phyloP scores from a whole-genome alignment of 2,329 filamentous ascomycete genomes.

The Elsinoe australis region DNA sequence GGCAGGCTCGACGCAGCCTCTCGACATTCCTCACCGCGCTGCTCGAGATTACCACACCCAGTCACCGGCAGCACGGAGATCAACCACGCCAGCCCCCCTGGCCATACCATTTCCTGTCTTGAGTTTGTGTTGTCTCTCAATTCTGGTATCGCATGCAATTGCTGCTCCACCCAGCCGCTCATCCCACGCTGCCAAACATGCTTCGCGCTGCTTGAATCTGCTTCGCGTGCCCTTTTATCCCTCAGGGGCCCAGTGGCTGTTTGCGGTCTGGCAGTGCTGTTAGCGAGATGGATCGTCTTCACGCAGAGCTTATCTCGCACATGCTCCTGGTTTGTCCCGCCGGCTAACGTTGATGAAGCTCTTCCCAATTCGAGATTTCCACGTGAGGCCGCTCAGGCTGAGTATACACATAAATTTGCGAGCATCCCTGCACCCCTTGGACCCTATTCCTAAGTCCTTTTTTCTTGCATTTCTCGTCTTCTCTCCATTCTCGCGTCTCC shows the following conservation, averaged over 20 bases:
- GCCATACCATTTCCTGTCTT: too few relatives aligned
- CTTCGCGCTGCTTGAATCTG: conserved; percentile 11
- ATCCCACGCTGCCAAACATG: conserved; percentile 13
- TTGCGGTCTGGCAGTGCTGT: too few relatives aligned
- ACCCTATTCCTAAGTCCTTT: not conserved
- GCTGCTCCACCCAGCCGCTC: conserved; percentile 1
- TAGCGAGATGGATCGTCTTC: not conserved
- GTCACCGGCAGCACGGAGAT: too few relatives aligned
- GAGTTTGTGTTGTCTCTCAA: too few relatives aligned
- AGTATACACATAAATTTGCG: conserved; percentile 12
- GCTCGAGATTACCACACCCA: conserved; percentile 1
- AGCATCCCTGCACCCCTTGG: not conserved
- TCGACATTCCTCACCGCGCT: not conserved
- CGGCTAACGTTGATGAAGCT: conserved; percentile 7
- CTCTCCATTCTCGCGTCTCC: not conserved
- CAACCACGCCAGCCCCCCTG: too few relatives aligned
- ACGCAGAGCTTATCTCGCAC: conserved; percentile 2
- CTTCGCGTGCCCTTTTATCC: conserved; percentile 8
- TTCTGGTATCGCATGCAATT: too few relatives aligned
- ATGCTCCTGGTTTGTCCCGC: not conserved
- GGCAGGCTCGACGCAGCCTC: not conserved
- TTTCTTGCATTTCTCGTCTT: not conserved
- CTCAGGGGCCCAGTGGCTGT: too few relatives aligned
- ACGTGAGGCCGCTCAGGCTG: conserved; percentile 9
- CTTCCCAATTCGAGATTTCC: conserved; percentile 3